These are phyloP conservation scores for Aspergillus viridinutans DNA, from an alignment of 2,329 filamentous ascomycete genomes.

Conservation along the genomic window DNA sequence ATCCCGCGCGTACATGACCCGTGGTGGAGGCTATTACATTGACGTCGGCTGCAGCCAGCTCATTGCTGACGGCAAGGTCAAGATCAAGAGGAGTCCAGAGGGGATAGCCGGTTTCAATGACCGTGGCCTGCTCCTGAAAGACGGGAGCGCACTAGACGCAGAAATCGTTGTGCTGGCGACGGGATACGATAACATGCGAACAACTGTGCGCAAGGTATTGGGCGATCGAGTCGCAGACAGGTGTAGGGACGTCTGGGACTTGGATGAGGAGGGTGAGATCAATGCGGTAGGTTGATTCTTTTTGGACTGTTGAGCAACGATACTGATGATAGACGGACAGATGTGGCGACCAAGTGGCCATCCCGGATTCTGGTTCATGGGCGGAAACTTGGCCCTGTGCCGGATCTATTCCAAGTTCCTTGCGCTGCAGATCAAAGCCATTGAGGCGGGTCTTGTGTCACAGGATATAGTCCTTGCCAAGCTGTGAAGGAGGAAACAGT, in stretches of 20 bases:
- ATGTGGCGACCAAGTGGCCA: conserved; percentile 58
- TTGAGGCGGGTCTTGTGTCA: conserved; percentile 35
- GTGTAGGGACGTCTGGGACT: conserved; percentile 57
- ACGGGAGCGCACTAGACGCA: conserved; percentile 55
- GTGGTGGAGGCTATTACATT: conserved; percentile 57
- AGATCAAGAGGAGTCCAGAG: conserved; percentile 54
- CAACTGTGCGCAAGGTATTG: conserved; percentile 57
- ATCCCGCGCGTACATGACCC: conserved; percentile 42
- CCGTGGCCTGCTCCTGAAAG: conserved; percentile 46
- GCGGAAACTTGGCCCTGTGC: conserved; percentile 61
- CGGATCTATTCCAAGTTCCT: conserved; percentile 55
- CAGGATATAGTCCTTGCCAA: neutral
- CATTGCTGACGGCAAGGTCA: conserved; percentile 57
- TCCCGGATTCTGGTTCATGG: conserved; percentile 63
- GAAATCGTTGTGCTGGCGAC: conserved; percentile 63
- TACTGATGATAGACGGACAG: neutral
- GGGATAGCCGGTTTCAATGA: conserved; percentile 52
- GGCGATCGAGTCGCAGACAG: conserved; percentile 58
- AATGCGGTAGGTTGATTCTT: conserved; percentile 34
- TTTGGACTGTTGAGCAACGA: neutral
- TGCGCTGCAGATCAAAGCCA: conserved; percentile 49
- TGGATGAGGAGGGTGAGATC: conserved; percentile 55
- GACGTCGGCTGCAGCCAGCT: conserved; percentile 53
- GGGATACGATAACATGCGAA: conserved; percentile 65
- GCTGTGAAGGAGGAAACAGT: neutral